Evolutionary conservation across 2,329 filamentous ascomycete species (phyloP).

Genomic region (Alternaria dauci): DNA sequence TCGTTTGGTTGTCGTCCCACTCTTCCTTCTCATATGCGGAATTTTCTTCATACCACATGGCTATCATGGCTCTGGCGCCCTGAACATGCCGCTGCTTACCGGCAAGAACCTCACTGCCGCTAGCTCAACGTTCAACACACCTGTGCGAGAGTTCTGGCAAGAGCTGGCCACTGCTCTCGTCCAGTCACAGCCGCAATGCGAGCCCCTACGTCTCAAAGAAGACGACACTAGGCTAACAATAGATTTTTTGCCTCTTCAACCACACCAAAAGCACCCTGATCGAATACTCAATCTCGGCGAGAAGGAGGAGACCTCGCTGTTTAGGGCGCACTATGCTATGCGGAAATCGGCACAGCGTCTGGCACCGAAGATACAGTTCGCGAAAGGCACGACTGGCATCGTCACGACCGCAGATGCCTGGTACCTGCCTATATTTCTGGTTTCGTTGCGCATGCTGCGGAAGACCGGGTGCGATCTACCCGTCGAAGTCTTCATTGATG

Average conservation of each 20-base stretch:
- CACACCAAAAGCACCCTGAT: slow-evolving; percentile 17
- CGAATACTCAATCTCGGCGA: slow-evolving; percentile 28
- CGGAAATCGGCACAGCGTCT: slow-evolving; percentile 26
- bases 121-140: slow-evolving; percentile 23
- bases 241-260: slow-evolving; percentile 23
- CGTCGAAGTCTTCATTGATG: slow-evolving; percentile 55
- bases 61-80: slow-evolving; percentile 8
- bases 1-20: slow-evolving; percentile 19
- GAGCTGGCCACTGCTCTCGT: slow-evolving; percentile 23
- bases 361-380: slow-evolving; percentile 46
- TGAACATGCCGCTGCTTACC: slow-evolving; percentile 1
- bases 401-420: slow-evolving; percentile 60
- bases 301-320: slow-evolving; percentile 28
- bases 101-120: slow-evolving; percentile 23
- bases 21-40: slow-evolving; percentile 22
- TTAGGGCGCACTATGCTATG: slow-evolving; percentile 33
- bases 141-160: slow-evolving; percentile 26
- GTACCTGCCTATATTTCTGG: slow-evolving; percentile 61
- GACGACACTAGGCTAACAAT: slow-evolving; percentile 12
- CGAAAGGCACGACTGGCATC: slow-evolving; percentile 57
- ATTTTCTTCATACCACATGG: slow-evolving; percentile 21
- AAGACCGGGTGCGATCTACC: slow-evolving; percentile 61
- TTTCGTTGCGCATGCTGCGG: slow-evolving; percentile 62
- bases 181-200: slow-evolving; percentile 25
- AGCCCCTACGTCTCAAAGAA: slow-evolving; percentile 20